Evolutionary conservation across 805 yeast species (phyloP).

Genomic region (Yarrowia osloensis): DNA sequence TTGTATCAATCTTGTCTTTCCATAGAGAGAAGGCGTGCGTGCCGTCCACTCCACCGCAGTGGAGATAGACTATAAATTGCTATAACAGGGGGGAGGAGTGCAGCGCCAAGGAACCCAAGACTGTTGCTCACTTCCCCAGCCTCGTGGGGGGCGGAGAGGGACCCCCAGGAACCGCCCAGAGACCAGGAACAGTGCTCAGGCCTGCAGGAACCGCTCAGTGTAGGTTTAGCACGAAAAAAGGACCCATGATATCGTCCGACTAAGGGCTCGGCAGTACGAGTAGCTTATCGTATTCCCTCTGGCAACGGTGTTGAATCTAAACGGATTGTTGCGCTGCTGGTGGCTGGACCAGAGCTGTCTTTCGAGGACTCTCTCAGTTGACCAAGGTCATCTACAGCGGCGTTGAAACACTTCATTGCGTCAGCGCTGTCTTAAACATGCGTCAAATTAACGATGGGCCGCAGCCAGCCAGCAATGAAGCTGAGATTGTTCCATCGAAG

Average conservation of each 20-base stretch:
- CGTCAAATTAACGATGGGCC: neutral
- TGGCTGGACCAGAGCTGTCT: too few species aligned
- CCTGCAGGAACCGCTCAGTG: constrained; percentile 1
- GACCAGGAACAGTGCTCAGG: neutral
- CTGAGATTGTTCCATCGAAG: neutral
- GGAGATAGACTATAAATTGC: neutral
- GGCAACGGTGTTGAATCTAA: too few species aligned
- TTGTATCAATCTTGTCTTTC: neutral
- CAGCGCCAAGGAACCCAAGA: neutral
- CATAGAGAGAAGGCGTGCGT: neutral
- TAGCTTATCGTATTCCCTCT: neutral
- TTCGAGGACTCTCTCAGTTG: too few species aligned
- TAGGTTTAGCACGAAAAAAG: neutral
- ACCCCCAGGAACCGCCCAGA: neutral
- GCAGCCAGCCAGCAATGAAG: constrained; percentile 12
- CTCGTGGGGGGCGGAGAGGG: neutral
- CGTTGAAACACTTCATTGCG: neutral
- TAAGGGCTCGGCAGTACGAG: neutral
- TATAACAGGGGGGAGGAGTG: neutral
- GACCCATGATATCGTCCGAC: neutral
- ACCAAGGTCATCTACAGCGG: neutral
- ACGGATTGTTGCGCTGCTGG: too few species aligned
- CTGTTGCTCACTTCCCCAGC: neutral
- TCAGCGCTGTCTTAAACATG: neutral
- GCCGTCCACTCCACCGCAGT: neutral